Evolutionary conservation across 768 basidiomycete genomes (phyloP).

Genomic region (Neoboletus brunneissimus): DNA sequence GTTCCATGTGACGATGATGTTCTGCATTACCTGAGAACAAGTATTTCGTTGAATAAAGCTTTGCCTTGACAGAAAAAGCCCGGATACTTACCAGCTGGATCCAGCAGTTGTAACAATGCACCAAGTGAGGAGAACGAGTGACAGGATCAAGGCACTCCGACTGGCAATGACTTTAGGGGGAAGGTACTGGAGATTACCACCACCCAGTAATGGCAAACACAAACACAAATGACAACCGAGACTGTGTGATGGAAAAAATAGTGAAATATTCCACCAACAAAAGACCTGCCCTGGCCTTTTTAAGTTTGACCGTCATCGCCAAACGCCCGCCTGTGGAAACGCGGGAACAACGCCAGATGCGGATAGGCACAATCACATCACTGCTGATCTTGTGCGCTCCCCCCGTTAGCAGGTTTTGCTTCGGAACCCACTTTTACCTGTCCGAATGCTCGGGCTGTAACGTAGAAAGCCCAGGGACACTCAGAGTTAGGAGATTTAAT

Average conservation of each 20-base stretch:
- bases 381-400: background rate
- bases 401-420: constrained; percentile 2
- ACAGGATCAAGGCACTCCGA: background rate
- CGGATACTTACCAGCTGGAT: constrained; percentile 9
- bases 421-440: background rate
- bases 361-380: constrained; percentile 21
- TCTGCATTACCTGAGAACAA: constrained; percentile 35
- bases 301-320: constrained; percentile 6
- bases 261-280: constrained; percentile 1
- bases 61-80: background rate
- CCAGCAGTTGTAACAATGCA: background rate
- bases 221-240: background rate
- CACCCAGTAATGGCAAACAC: background rate
- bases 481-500: constrained; percentile 18
- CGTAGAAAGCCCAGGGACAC: constrained; percentile 9
- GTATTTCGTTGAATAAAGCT: background rate
- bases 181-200: background rate
- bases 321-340: constrained; percentile 10
- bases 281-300: constrained; percentile 8
- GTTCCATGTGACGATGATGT: constrained; percentile 46
- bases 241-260: background rate
- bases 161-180: background rate
- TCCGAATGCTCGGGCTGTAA: constrained; percentile 2
- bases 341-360: constrained; percentile 4
- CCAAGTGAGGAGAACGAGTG: background rate